Percentiles rank a stretch among this genome's conserved stretches.
phyloP scores from a whole-genome alignment of 495 filamentous ascomycete species.

The Penicillium pulvis region DNA sequence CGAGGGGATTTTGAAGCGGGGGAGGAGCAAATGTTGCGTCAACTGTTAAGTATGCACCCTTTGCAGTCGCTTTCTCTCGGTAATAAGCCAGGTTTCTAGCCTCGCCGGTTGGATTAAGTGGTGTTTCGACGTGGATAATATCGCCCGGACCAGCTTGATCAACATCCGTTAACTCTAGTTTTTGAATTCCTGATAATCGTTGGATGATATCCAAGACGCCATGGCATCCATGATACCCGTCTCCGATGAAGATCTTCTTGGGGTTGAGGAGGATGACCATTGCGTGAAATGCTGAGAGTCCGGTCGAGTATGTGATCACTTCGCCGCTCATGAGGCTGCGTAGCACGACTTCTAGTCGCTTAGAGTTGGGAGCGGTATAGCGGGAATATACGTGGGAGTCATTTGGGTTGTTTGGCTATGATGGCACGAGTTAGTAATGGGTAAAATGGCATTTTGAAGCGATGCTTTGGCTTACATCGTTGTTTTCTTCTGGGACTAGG shows the following conservation, averaged over 20 bases:
- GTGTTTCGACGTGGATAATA: constrained; percentile 86
- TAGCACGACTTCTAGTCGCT: constrained; percentile 77
- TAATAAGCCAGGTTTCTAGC: constrained; percentile 68
- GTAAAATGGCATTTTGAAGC: background rate
- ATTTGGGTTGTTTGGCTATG: constrained; percentile 29
- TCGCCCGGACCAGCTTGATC: constrained; percentile 69
- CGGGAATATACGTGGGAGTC: constrained; percentile 73
- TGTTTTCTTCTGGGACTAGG: constrained; percentile 24
- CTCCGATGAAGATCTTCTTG: constrained; percentile 70
- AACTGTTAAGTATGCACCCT: constrained; percentile 73
- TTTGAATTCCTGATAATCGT: constrained; percentile 66
- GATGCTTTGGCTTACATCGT: constrained; percentile 12
- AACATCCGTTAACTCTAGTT: constrained; percentile 62
- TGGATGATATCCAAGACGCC: constrained; percentile 69
- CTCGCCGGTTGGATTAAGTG: constrained; percentile 82
- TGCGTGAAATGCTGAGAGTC: constrained; percentile 86
- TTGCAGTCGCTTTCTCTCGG: constrained; percentile 65
- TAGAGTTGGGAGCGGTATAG: constrained; percentile 68
- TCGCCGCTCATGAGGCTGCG: constrained; percentile 68
- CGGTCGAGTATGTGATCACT: constrained; percentile 74
- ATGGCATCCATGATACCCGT: constrained; percentile 90
- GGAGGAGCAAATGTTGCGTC: constrained; percentile 94
- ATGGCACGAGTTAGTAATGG: background rate
- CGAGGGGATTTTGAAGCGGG: constrained; percentile 79
- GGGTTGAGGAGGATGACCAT: constrained; percentile 75